phyloP scores from a whole-genome alignment of 208 protist species.

The Angomonas ambiguus region DNA sequence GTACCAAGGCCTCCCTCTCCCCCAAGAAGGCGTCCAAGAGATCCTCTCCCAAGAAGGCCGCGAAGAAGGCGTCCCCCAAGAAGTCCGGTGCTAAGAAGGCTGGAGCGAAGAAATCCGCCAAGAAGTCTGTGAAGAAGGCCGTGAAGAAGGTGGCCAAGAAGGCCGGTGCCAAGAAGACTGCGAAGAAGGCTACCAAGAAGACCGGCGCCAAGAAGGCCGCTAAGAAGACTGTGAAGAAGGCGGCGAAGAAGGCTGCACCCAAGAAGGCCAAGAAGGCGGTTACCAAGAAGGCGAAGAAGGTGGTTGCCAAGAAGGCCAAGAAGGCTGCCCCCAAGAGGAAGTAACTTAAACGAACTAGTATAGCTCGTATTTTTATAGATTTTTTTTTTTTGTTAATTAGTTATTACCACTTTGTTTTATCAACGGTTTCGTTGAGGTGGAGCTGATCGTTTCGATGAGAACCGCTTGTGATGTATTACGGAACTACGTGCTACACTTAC shows the following conservation, averaged over 20 bases:
- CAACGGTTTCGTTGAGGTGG: neutral
- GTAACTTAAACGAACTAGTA: too few relatives aligned
- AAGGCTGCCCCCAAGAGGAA: constrained; percentile 29
- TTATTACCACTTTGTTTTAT: constrained; percentile 2
- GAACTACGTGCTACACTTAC: neutral
- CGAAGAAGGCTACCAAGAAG: constrained; percentile 18
- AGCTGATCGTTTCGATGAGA: neutral
- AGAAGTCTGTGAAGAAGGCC: constrained; percentile 26
- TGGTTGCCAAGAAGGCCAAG: constrained; percentile 20
- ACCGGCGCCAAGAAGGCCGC: constrained; percentile 29
- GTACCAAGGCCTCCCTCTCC: neutral
- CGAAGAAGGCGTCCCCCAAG: constrained; percentile 10
- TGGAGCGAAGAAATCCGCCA: constrained; percentile 22
- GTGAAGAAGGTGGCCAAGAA: constrained; percentile 12
- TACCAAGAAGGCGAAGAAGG: neutral
- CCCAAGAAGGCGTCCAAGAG: neutral
- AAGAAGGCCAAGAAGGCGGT: neutral
- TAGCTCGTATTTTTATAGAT: neutral
- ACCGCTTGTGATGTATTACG: neutral
- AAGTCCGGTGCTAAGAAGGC: constrained; percentile 18
- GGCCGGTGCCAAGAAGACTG: neutral
- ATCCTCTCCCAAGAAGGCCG: neutral
- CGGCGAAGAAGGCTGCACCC: constrained; percentile 2
- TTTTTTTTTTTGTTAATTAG: constrained; percentile 1
- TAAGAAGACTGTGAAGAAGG: constrained; percentile 20